phyloP scores from a whole-genome alignment of 768 basidiomycete genomes.

The Tylopilus felleus region DNA sequence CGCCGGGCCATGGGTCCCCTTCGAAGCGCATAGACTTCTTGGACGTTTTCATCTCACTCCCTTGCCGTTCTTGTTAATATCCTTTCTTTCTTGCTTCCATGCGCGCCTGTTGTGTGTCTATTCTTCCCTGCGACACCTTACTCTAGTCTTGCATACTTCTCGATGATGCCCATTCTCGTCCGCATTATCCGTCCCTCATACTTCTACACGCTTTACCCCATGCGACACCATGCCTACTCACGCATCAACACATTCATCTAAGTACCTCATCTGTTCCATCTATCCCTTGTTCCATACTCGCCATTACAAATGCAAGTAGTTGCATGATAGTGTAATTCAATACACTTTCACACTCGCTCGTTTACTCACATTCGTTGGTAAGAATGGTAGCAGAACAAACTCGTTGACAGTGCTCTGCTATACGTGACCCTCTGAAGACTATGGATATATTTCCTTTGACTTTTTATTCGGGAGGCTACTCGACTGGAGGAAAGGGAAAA shows the following conservation, averaged over 20 bases:
- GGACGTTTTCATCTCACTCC: background rate
- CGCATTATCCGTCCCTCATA: background rate
- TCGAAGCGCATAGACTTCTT: slow-evolving; percentile 14
- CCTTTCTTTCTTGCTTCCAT: slow-evolving; percentile 12
- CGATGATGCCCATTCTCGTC: slow-evolving; percentile 8
- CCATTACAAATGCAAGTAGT: background rate
- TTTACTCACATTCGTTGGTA: slow-evolving; percentile 1
- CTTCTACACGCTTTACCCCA: background rate
- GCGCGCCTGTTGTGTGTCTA: background rate
- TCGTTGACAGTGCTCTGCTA: background rate
- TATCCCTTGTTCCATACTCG: slow-evolving; percentile 1
- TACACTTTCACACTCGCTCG: slow-evolving; percentile 3
- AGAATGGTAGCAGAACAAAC: background rate
- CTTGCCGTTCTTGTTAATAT: background rate
- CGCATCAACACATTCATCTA: slow-evolving; percentile 1
- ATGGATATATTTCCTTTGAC: no score
- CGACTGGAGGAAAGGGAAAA: no score
- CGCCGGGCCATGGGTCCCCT: slow-evolving; percentile 31
- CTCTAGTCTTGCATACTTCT: slow-evolving; percentile 5
- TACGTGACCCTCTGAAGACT: background rate
- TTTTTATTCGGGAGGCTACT: no score
- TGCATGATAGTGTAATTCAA: slow-evolving; percentile 13
- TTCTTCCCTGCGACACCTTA: slow-evolving; percentile 13
- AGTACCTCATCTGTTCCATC: no score
- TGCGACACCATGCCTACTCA: slow-evolving; percentile 10